phyloP scores from a whole-genome alignment of 1,284 basidiomycete genomes.

The Lignosus rhinocerotis region DNA sequence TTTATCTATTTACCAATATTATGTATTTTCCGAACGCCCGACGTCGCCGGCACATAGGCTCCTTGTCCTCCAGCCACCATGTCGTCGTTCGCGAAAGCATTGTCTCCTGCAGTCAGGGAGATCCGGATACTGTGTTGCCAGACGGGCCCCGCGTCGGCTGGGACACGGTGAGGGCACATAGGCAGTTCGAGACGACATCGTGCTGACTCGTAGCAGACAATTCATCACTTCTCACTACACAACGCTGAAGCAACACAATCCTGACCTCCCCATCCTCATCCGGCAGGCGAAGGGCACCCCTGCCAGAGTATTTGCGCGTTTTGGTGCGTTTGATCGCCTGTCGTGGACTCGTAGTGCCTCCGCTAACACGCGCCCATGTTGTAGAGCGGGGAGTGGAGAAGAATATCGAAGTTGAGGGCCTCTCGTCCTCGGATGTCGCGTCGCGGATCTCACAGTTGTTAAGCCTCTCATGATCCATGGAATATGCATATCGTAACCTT shows the following conservation, averaged over 20 bases:
- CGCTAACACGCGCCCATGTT: conserved; percentile 1
- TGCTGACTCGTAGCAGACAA: conserved; percentile 50
- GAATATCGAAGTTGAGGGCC: conserved; percentile 78
- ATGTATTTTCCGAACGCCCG: not conserved
- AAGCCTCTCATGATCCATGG: conserved; percentile 25
- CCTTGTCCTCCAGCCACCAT: conserved; percentile 36
- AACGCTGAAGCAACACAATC: conserved; percentile 84
- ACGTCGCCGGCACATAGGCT: not conserved
- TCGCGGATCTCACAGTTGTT: conserved; percentile 67
- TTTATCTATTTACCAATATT: not conserved
- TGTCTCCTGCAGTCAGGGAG: conserved; percentile 85
- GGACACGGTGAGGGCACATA: conserved; percentile 66
- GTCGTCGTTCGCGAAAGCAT: conserved; percentile 71
- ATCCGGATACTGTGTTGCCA: conserved; percentile 88
- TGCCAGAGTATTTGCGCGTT: conserved; percentile 87
- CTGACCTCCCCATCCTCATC: conserved; percentile 87
- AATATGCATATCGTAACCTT: not conserved
- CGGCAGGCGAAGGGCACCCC: conserved; percentile 89
- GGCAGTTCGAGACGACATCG: not conserved
- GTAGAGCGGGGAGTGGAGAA: conserved; percentile 78
- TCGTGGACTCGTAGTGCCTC: not conserved
- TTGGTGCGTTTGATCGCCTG: conserved; percentile 60
- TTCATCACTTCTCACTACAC: conserved; percentile 86
- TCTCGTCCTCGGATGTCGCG: conserved; percentile 70
- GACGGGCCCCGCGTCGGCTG: conserved; percentile 74